Evolutionary conservation across 306 rosid genomes (phyloP), one percentile per base, ranked within the genome.

Genomic region (Malus sylvestris): DNA sequence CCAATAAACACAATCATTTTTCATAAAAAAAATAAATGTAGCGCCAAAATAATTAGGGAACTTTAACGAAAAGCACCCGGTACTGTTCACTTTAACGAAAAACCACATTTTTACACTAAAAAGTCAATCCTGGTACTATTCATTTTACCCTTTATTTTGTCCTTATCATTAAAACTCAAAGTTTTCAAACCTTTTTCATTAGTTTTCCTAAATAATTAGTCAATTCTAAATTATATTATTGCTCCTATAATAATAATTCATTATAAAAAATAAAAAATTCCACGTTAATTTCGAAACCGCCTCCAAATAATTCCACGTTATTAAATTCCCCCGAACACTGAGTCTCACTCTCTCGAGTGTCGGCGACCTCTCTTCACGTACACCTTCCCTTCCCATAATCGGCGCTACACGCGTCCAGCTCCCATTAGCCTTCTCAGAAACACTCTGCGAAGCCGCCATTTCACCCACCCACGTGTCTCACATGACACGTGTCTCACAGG

Each of bases 361-460:
- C 93, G 89, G 88, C 88, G 57, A 68, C 66, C 65, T 10, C 82
- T 3, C 15, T 67, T 66, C 73, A 65, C 64, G 83, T 81, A 79
- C 79, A 75, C 73, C 81, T 90, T 8, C 23, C 46, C 72, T 13
- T 35, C 30, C 86, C 89, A 57, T 25, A 44, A 42, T 5, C 53
- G 1, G 12, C 57, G 87, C 68, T 13, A 76, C 77, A 88, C 86
- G 87, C 71, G 92, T 90, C 86, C 5, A 20, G 19, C 19, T 15
- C 3, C 10, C 15, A 75, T 70, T 5, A 0, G 46, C 18, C 40
- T 33, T 11, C 44, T 1, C 35, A 1, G 79, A 73, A 73, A 29
- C 72, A 6, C 29, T 23, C 68, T 35, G 79, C 78, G 67, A 68
- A 78, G 74, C 83, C 74, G 79, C 80, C 70, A 18, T 51, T 73